A percentile compares a stretch with the other conserved stretches of the same genome.
phyloP scores from a whole-genome alignment of 192 early-diverging fungal genomes.

The Irineochytrium annulatum region DNA sequence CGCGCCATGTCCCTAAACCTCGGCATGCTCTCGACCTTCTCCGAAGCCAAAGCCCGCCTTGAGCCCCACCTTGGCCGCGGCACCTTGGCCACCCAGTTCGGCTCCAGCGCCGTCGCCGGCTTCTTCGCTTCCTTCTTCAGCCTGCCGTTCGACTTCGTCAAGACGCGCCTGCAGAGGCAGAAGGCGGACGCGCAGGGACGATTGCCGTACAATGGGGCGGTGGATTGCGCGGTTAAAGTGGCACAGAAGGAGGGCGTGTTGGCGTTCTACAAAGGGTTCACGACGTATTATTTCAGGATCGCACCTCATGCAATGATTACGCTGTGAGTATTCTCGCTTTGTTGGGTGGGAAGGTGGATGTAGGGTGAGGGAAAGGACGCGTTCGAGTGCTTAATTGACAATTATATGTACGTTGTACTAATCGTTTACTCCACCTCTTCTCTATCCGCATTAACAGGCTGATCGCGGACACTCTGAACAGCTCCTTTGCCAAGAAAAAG shows the following conservation, averaged over 20 bases:
- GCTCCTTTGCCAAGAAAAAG: conserved; percentile 25
- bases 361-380: too few relatives aligned
- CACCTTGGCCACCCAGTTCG: conserved; percentile 29
- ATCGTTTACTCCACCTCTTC: not conserved
- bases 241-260: conserved; percentile 40
- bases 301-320: conserved; percentile 55
- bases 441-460: conserved; percentile 19
- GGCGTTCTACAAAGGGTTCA: conserved; percentile 50
- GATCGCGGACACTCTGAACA: conserved; percentile 36
- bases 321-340: conserved; percentile 3
- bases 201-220: conserved; percentile 41
- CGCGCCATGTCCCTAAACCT: conserved; percentile 50
- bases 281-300: conserved; percentile 53
- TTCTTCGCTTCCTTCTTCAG: conserved; percentile 54
- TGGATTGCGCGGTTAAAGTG: conserved; percentile 50
- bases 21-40: conserved; percentile 49
- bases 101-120: conserved; percentile 46
- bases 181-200: conserved; percentile 35
- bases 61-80: conserved; percentile 32
- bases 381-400: too few relatives aligned
- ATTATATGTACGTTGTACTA: too few relatives aligned
- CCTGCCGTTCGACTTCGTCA: conserved; percentile 56
- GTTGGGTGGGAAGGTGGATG: not conserved
- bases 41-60: conserved; percentile 38
- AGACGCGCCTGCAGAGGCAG: conserved; percentile 54